A percentile compares a stretch with the other conserved stretches of the same genome.
Conservation (phyloP, 352 stramenopile species). For the Saprolegnia diclina region DNA sequence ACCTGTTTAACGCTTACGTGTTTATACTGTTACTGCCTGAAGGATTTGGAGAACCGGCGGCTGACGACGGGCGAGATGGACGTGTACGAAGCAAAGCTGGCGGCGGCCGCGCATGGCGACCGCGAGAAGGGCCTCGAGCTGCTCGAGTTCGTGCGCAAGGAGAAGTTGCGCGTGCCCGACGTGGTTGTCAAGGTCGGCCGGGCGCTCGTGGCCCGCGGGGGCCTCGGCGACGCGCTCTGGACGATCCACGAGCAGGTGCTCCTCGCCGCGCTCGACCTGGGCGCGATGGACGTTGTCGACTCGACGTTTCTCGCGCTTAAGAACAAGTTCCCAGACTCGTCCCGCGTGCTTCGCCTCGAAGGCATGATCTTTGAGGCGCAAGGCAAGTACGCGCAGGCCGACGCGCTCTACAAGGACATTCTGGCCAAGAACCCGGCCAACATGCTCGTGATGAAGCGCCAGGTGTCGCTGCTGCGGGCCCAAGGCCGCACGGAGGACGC, state of each 20-base stretch:
- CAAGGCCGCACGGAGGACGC: constrained; percentile 55
- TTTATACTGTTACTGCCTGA: constrained; percentile 1
- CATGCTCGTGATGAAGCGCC: constrained; percentile 52
- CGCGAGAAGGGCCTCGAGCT: constrained; percentile 40
- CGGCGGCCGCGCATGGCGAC: constrained; percentile 34
- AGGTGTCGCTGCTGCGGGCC: constrained; percentile 58
- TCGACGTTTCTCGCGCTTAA: constrained; percentile 38
- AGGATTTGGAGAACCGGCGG: neutral
- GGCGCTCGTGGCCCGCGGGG: constrained; percentile 43
- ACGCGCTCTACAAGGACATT: constrained; percentile 55
- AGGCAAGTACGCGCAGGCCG: constrained; percentile 48
- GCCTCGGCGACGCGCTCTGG: constrained; percentile 53
- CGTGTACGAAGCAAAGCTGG: constrained; percentile 39
- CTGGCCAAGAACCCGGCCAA: constrained; percentile 55
- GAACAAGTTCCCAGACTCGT: constrained; percentile 54
- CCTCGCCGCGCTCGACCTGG: constrained; percentile 52
- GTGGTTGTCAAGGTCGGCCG: constrained; percentile 39
- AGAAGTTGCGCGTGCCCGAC: constrained; percentile 47
- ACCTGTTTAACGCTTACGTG: neutral
- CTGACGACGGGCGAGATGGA: constrained; percentile 10
- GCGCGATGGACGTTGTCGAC: constrained; percentile 47
- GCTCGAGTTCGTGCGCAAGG: constrained; percentile 48
- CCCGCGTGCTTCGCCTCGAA: constrained; percentile 47
- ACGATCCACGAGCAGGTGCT: constrained; percentile 64
- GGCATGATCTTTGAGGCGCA: constrained; percentile 55